Conservation (phyloP, 371 early-diverging fungal species). For the Mucor piriformis region DNA sequence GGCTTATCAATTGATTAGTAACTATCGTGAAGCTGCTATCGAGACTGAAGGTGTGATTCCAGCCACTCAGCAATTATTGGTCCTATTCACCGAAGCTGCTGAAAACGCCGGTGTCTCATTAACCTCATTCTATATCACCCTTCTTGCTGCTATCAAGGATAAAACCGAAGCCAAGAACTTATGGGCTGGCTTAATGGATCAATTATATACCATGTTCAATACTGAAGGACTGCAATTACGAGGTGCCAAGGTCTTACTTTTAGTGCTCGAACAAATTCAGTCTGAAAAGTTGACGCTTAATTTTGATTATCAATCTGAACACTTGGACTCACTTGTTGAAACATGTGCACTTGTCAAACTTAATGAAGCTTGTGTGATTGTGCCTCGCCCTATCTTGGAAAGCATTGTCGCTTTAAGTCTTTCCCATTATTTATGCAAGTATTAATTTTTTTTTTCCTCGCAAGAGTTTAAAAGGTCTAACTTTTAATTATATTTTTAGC, state of each 20-base stretch:
- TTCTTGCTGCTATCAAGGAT: constrained; percentile 13
- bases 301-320: constrained; percentile 1
- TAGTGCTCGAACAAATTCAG: constrained; percentile 18
- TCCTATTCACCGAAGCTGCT: constrained; percentile 19
- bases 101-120: constrained; percentile 16
- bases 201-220: constrained; percentile 11
- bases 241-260: constrained; percentile 9
- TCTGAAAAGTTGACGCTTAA: constrained; percentile 8
- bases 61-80: constrained; percentile 17
- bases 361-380: constrained; percentile 3
- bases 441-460: too few species aligned
- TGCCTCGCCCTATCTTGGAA: constrained; percentile 23
- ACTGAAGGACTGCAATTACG: constrained; percentile 2
- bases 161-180: constrained; percentile 12
- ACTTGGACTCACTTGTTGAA: constrained; percentile 5
- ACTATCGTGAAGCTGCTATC: constrained; percentile 4
- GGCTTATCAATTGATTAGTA: constrained; percentile 22
- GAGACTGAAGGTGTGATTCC: constrained; percentile 14
- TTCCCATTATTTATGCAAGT: constrained; percentile 19
- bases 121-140: constrained; percentile 15
- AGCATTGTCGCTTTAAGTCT: constrained; percentile 17
- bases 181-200: constrained; percentile 21
- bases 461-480: too few species aligned
- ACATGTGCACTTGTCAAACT: constrained; percentile 1
- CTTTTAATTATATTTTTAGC: too few species aligned